These are phyloP conservation scores for Geotrichum histeridarum DNA, from an alignment of 1,139 yeast species.

Conservation along the genomic window DNA sequence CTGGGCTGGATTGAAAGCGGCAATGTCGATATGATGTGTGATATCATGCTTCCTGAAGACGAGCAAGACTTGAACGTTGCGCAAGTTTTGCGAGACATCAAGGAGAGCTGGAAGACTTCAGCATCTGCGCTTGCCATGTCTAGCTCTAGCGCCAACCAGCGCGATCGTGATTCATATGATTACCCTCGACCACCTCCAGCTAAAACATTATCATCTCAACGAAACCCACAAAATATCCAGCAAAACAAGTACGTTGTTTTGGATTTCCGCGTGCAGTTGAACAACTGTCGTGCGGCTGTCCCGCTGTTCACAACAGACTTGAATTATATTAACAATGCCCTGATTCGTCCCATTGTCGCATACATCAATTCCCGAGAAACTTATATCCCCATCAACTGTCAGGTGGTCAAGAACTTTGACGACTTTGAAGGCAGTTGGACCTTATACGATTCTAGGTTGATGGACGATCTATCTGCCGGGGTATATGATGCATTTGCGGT, in stretches of 20 bases:
- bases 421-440: constrained; percentile 98
- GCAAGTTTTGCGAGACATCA: constrained; percentile 39
- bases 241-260: constrained; percentile 58
- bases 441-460: constrained; percentile 77
- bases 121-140: constrained; percentile 8
- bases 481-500: constrained; percentile 87
- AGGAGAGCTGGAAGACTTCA: constrained; percentile 40
- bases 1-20: constrained; percentile 96
- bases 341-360: constrained; percentile 90
- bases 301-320: constrained; percentile 82
- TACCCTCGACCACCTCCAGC: constrained; percentile 6
- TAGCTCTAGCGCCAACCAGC: neutral
- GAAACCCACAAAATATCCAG: constrained; percentile 8
- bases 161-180: neutral
- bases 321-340: constrained; percentile 83
- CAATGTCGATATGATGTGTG: constrained; percentile 87
- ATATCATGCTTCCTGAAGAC: constrained; percentile 72
- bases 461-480: constrained; percentile 87
- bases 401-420: constrained; percentile 68
- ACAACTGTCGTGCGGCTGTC: constrained; percentile 80
- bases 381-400: constrained; percentile 79
- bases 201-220: constrained; percentile 15
- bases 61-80: constrained; percentile 41
- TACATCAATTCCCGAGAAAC: constrained; percentile 88
- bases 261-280: constrained; percentile 71